Conservation (phyloP, 2,329 filamentous ascomycete genomes). For the Calonectria henricotiae region DNA sequence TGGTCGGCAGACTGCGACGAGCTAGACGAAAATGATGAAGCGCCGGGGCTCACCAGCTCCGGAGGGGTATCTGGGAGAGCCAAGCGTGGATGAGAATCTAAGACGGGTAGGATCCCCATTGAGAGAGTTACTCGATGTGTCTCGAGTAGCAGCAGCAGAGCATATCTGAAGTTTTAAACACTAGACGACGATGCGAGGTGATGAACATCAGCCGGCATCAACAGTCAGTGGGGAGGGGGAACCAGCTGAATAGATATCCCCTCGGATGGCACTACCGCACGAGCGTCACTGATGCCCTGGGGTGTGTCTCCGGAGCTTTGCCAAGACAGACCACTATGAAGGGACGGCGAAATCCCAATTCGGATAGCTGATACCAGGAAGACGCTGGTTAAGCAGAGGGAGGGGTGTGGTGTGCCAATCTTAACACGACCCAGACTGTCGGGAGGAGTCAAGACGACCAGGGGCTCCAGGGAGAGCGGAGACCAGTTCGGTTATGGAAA, state of each 20-base stretch:
- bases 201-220: conserved; percentile 41
- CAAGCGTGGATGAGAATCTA: conserved; percentile 68
- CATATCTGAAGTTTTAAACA: conserved; percentile 48
- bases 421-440: conserved; percentile 55
- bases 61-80: conserved; percentile 70
- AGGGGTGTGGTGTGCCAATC: conserved; percentile 51
- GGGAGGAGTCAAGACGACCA: conserved; percentile 46
- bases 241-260: conserved; percentile 51
- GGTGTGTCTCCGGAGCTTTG: conserved; percentile 43
- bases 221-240: conserved; percentile 43
- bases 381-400: conserved; percentile 47
- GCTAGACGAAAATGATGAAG: conserved; percentile 65
- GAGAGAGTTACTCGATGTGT: conserved; percentile 58
- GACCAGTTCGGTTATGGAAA: conserved; percentile 37
- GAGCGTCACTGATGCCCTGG: conserved; percentile 50
- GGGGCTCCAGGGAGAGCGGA: conserved; percentile 39
- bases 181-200: conserved; percentile 40
- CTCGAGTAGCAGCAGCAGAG: conserved; percentile 50
- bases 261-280: conserved; percentile 52
- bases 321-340: conserved; percentile 53
- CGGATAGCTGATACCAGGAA: conserved; percentile 52
- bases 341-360: conserved; percentile 50
- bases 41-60: conserved; percentile 69
- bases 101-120: conserved; percentile 71
- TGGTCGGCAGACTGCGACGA: conserved; percentile 63